Evolutionary conservation across 2,329 filamentous ascomycete genomes (phyloP).

Genomic region (Verticillium longisporum): DNA sequence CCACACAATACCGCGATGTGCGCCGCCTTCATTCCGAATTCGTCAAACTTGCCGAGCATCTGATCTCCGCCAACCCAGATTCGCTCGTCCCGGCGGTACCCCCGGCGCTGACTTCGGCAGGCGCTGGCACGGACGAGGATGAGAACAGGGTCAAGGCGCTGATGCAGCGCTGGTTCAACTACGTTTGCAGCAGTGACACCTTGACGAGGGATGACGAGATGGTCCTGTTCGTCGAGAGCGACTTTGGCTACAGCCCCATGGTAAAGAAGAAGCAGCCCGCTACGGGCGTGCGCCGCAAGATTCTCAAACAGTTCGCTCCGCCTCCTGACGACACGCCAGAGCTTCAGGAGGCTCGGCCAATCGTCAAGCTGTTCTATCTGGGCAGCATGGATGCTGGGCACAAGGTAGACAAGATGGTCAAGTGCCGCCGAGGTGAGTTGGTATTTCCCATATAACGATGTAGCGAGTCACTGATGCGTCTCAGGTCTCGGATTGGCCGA

Average conservation of each 20-base stretch:
- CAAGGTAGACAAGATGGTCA: constrained; percentile 92
- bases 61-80: constrained; percentile 97
- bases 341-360: constrained; percentile 78
- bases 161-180: constrained; percentile 92
- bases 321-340: constrained; percentile 96
- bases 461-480: constrained; percentile 9
- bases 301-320: constrained; percentile 96
- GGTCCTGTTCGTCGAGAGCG: constrained; percentile 96
- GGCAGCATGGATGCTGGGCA: constrained; percentile 95
- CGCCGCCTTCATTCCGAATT: constrained; percentile 94
- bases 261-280: constrained; percentile 94
- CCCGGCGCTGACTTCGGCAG: constrained; percentile 87
- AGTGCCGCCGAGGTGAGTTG: constrained; percentile 75
- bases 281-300: constrained; percentile 88
- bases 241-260: constrained; percentile 96
- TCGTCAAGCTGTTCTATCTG: constrained; percentile 93
- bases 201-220: constrained; percentile 95
- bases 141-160: constrained; percentile 81
- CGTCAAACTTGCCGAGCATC: constrained; percentile 87
- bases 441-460: neutral
- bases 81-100: constrained; percentile 90
- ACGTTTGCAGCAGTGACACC: constrained; percentile 84
- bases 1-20: constrained; percentile 96
- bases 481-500: constrained; percentile 87
- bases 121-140: constrained; percentile 93